Conservation (phyloP, 2,329 filamentous ascomycete species). For the Sporothrix globosa region DNA sequence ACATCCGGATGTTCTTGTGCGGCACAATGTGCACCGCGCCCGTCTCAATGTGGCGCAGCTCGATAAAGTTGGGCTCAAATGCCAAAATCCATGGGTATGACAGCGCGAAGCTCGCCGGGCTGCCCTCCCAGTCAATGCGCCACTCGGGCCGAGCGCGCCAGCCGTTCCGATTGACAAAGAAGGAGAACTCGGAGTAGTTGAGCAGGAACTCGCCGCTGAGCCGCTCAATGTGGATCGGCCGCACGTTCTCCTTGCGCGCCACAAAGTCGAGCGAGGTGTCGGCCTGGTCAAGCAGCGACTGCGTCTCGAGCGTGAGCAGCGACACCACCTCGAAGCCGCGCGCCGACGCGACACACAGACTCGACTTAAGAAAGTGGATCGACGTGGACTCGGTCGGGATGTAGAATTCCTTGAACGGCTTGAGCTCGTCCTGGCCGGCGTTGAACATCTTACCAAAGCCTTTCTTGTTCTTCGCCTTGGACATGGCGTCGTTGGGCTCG, state of each 20-base stretch:
- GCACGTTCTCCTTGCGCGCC: constrained; percentile 86
- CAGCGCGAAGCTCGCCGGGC: constrained; percentile 86
- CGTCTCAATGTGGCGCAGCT: constrained; percentile 92
- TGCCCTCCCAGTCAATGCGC: constrained; percentile 97
- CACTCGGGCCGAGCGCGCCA: constrained; percentile 96
- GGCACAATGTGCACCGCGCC: constrained; percentile 95
- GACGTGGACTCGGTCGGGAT: constrained; percentile 98
- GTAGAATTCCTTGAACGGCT: constrained; percentile 98
- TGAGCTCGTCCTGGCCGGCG: constrained; percentile 87
- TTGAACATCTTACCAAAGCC: constrained; percentile 96
- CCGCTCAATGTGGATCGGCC: constrained; percentile 95
- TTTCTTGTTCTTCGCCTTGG: constrained; percentile 92
- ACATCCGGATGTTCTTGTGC: constrained; percentile 94
- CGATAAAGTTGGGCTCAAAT: constrained; percentile 96
- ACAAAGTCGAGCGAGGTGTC: constrained; percentile 98
- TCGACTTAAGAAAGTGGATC: constrained; percentile 95
- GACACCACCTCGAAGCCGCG: constrained; percentile 97
- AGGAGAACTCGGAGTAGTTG: constrained; percentile 98
- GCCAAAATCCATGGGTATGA: constrained; percentile 97
- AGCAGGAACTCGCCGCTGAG: constrained; percentile 96
- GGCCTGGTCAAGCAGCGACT: constrained; percentile 93
- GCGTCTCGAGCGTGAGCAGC: constrained; percentile 95
- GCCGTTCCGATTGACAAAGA: constrained; percentile 98
- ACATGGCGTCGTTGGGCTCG: constrained; percentile 93
- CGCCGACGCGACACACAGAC: constrained; percentile 93